Evolutionary conservation across 2,329 filamentous ascomycete species (phyloP).

Genomic region (Botrytis cinerea): DNA sequence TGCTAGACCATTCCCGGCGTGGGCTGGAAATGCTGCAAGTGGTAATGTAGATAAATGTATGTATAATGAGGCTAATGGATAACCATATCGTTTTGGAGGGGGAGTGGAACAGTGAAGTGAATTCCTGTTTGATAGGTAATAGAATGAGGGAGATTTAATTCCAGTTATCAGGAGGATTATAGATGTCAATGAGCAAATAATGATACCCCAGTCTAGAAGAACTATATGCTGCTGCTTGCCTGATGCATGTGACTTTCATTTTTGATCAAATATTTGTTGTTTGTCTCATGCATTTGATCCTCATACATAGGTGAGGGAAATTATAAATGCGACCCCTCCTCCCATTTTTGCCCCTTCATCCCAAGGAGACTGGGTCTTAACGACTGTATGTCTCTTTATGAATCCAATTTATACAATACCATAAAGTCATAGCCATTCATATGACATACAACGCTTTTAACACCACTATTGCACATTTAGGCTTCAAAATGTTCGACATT

Average conservation of each 20-base stretch:
- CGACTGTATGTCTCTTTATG: neutral
- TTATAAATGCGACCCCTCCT: neutral
- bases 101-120: neutral
- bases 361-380: neutral
- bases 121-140: neutral
- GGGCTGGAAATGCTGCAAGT: conserved; percentile 29
- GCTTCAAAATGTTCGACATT: no score
- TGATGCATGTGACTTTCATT: neutral
- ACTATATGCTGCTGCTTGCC: neutral
- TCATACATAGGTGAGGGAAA: neutral
- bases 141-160: no score
- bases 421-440: no score
- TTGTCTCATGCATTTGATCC: neutral
- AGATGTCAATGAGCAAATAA: conserved; percentile 5
- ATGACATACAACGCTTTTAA: neutral
- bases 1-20: conserved; percentile 35
- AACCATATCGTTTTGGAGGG: neutral
- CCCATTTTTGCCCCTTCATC: no score
- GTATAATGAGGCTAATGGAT: conserved; percentile 31
- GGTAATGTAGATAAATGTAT: conserved; percentile 33
- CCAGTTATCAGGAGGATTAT: neutral
- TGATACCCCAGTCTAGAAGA: neutral
- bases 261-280: neutral
- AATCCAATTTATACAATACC: neutral
- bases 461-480: neutral